Evolutionary conservation across 768 basidiomycete species (phyloP).

Genomic region (Erythrobasidium yunnanense): DNA sequence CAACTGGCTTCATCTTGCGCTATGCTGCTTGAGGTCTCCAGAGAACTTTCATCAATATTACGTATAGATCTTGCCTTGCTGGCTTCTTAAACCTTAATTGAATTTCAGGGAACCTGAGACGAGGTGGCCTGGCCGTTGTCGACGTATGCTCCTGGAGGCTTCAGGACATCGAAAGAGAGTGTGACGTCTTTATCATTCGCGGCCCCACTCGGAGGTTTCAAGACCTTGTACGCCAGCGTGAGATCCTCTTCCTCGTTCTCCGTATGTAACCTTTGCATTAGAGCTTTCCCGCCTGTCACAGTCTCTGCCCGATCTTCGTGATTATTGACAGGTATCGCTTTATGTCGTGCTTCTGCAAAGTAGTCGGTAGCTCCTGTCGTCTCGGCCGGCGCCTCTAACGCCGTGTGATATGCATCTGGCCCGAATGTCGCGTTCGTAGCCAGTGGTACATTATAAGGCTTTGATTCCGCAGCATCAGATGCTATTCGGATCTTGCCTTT

Average conservation of each 20-base stretch:
- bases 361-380: neutral
- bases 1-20: too few relatives aligned
- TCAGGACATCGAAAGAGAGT: too few relatives aligned
- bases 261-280: neutral
- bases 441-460: slow-evolving; percentile 2
- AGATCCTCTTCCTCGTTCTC: neutral
- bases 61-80: too few relatives aligned
- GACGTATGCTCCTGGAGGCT: too few relatives aligned
- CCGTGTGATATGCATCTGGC: slow-evolving; percentile 24
- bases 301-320: neutral
- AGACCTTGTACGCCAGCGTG: neutral
- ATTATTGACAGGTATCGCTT: neutral
- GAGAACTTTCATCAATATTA: too few relatives aligned
- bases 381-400: slow-evolving; percentile 1
- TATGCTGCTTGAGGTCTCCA: too few relatives aligned
- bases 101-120: too few relatives aligned
- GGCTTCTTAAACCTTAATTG: too few relatives aligned
- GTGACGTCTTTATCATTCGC: too few relatives aligned
- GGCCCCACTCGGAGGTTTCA: neutral
- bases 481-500: slow-evolving; percentile 13
- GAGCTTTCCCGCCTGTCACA: neutral
- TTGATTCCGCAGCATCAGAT: neutral
- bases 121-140: too few relatives aligned
- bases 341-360: neutral
- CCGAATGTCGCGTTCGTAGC: slow-evolving; percentile 23